Evolutionary conservation across 768 basidiomycete genomes (phyloP), one percentile per base, ranked within the genome.

Genomic region (Pulveroboletus sp.): DNA sequence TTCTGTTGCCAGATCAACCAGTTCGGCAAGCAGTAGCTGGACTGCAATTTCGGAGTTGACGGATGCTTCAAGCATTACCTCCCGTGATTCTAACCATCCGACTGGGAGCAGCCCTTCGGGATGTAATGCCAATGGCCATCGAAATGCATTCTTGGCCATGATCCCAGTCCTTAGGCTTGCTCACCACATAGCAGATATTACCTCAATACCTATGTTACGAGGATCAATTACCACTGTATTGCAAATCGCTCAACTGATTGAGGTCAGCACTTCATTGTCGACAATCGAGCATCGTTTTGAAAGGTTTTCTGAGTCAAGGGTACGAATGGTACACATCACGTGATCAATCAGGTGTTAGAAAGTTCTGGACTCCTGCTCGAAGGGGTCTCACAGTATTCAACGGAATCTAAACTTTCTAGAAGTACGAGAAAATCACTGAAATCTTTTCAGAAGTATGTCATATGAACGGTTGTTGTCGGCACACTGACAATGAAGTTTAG

Each of bases 291-390:
- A 13, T 1, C 5, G 3, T 17, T 29, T 47, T 60, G 1, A 57
- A 1, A n/a, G 0, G 2, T 11, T 12, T 47, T 43, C 3, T n/a
- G n/a, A n/a, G n/a, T n/a, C 7, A 34, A 57, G 58, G 48, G 26
- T 17, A 51, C 56, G 43, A 46, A 39, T 0, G 58, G 58, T 4
- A 29, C 37, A 5, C 58, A 59, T 27, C 58, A 59, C 30, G 32
- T 38, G n/a, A 57, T 53, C 13, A 19, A 14, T 16, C 47, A 53
- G 24, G 47, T 60, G 16, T 19, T 59, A 6, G 54, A 60, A 30
- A 20, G 29, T 16, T 52, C 58, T 22, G 58, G 50, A 10, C 53
- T 47, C 45, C 13, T 59, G 12, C 50, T 59, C 8, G 36, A 60
- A 0, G 54, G 47, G 17, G 60, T 57, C 9, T 32, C 41, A 0